Evolutionary conservation across 1,139 yeast species (phyloP), one percentile per base, ranked within the genome.

Genomic region (Geotrichum restrictum): DNA sequence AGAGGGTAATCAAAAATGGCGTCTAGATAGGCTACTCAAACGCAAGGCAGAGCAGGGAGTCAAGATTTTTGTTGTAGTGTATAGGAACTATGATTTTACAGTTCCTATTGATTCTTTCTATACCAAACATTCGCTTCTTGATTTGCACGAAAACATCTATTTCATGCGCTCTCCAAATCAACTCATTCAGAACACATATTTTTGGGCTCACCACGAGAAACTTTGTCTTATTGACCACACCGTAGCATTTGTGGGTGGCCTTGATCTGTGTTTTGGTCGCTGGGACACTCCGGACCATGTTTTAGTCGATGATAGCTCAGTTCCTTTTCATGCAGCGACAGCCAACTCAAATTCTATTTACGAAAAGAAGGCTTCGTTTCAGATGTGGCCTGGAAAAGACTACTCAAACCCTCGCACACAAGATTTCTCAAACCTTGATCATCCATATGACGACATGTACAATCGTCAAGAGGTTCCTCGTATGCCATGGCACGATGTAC

Each of bases 401-500:
- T 94, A 94, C 68, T 89, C 98, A 0, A 94, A 94, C 66, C 96
- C 98, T 3, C 79, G 98, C 58, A 88, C 86, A 13, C 84, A 85
- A 62, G 99, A 94, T 68, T 94, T 94, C 66, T 79, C 67, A 63
- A 83, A 78, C 1, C 75, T 94, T 55, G 89, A 91, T 59, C 82
- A 81, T 59, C 98, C 98, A 1, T 89, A 85, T 64, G 95, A 87
- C 47, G 88, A 89, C 21, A 85, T 93, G 95, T 89, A 89, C 66
- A 95, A 94, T 68, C 79, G 99, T 58, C 74, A 79, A 32, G 70
- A 70, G 21, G 78, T 81, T 14, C 98, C 98, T 2, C 79, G 99
- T 63, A 94, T 94, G 99, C 98, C 98, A 5, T 94, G 98, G 99
- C 99, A 94, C 69, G 99, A 94, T 75, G 88, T 94, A 45, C 98